phyloP scores from a whole-genome alignment of 257 asterid genomes.

The Catharanthus roseus region DNA sequence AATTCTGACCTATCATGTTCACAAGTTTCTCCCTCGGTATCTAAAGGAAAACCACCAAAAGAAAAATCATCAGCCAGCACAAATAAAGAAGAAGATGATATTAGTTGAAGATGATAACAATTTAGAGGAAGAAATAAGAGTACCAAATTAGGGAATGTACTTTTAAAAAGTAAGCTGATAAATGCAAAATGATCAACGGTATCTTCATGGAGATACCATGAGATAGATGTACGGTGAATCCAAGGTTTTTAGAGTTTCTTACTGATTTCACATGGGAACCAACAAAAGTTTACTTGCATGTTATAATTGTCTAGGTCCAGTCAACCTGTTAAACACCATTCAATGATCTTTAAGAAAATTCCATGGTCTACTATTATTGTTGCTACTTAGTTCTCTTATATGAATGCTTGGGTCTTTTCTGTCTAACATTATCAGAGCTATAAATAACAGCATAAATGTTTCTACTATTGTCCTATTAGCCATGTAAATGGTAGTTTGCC shows the following conservation, averaged over 20 bases:
- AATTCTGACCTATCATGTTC: conserved; percentile 56
- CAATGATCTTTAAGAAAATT: neutral
- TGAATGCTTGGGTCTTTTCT: neutral
- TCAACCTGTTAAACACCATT: neutral
- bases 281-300: neutral
- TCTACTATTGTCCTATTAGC: neutral
- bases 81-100: neutral
- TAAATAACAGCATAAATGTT: neutral
- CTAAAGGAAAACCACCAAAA: conserved; percentile 34
- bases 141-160: neutral
- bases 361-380: neutral
- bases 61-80: neutral
- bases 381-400: neutral
- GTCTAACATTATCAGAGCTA: neutral
- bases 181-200: neutral
- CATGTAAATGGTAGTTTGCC: neutral
- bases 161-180: conserved; percentile 2
- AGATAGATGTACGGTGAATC: neutral
- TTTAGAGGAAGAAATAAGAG: neutral
- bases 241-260: neutral
- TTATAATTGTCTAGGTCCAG: neutral
- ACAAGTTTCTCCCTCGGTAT: conserved; percentile 58
- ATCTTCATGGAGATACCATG: neutral
- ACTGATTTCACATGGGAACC: neutral
- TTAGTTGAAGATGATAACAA: neutral